phyloP scores from a whole-genome alignment of 139 green algal species.

The Volvox africanus region DNA sequence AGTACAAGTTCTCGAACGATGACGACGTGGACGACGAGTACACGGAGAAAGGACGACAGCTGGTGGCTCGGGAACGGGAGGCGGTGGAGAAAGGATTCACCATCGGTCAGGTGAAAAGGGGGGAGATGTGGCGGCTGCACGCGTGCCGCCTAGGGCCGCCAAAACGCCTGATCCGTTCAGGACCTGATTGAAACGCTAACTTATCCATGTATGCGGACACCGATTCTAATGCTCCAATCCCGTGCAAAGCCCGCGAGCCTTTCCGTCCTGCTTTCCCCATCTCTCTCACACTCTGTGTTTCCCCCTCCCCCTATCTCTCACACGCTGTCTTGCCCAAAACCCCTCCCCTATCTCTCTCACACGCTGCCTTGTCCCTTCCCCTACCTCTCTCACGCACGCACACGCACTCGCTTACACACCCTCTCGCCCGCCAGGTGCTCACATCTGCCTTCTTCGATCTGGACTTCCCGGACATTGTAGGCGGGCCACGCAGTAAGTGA shows the following conservation, averaged over 20 bases:
- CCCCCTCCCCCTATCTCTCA: not conserved
- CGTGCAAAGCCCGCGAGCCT: not conserved
- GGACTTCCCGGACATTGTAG: slow-evolving; percentile 56
- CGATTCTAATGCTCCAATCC: too few relatives aligned
- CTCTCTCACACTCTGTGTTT: too few relatives aligned
- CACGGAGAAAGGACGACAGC: slow-evolving; percentile 65
- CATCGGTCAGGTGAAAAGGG: slow-evolving; percentile 37
- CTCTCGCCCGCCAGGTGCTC: slow-evolving; percentile 37
- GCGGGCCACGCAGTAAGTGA: slow-evolving; percentile 37
- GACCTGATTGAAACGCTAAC: too few relatives aligned
- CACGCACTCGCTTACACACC: too few relatives aligned
- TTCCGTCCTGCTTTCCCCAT: not conserved
- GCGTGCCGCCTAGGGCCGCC: too few relatives aligned
- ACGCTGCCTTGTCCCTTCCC: not conserved
- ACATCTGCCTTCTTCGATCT: slow-evolving; percentile 56
- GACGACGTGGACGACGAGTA: slow-evolving; percentile 81
- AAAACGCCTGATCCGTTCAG: too few relatives aligned
- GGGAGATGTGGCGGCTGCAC: not conserved
- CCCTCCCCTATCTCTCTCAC: not conserved
- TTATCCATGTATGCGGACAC: too few relatives aligned
- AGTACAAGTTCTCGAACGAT: slow-evolving; percentile 67
- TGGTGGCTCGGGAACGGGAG: slow-evolving; percentile 55
- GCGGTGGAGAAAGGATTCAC: slow-evolving; percentile 52
- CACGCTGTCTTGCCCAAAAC: not conserved
- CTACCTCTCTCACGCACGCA: not conserved